Evolutionary conservation across 169 alveolate species (phyloP).

Genomic region (Cytauxzoon felis): DNA sequence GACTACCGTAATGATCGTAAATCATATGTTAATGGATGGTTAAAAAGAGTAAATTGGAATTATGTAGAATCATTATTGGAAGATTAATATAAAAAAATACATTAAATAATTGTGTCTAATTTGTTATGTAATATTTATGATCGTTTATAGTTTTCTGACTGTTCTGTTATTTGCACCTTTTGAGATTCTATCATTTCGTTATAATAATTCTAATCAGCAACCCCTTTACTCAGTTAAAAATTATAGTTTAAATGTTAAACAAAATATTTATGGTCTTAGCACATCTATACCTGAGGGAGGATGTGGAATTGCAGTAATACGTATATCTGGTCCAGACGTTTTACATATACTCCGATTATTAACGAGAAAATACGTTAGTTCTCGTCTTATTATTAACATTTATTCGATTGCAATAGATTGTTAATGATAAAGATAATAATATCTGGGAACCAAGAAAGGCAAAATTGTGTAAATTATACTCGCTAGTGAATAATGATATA

Average conservation of each 20-base stretch:
- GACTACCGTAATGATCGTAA: conserved; percentile 86
- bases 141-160: too few relatives aligned
- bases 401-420: not conserved
- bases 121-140: too few relatives aligned
- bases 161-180: too few relatives aligned
- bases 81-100: too few relatives aligned
- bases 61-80: conserved; percentile 12
- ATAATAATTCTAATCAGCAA: too few relatives aligned
- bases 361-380: conserved; percentile 15
- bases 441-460: conserved; percentile 22
- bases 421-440: not conserved
- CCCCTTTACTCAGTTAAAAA: too few relatives aligned
- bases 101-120: too few relatives aligned
- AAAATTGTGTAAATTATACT: conserved; percentile 19
- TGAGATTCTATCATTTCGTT: too few relatives aligned
- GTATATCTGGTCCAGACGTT: conserved; percentile 52
- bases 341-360: conserved; percentile 21
- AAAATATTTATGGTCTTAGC: conserved; percentile 53
- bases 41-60: conserved; percentile 40
- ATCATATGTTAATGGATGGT: conserved; percentile 59
- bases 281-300: conserved; percentile 62
- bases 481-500: not conserved
- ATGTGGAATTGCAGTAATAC: conserved; percentile 56
- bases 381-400: not conserved
- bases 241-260: too few relatives aligned